Percentiles rank a stretch among this genome's conserved stretches.
phyloP scores from a whole-genome alignment of 108 stramenopile genomes.

The Nitzschia palea region DNA sequence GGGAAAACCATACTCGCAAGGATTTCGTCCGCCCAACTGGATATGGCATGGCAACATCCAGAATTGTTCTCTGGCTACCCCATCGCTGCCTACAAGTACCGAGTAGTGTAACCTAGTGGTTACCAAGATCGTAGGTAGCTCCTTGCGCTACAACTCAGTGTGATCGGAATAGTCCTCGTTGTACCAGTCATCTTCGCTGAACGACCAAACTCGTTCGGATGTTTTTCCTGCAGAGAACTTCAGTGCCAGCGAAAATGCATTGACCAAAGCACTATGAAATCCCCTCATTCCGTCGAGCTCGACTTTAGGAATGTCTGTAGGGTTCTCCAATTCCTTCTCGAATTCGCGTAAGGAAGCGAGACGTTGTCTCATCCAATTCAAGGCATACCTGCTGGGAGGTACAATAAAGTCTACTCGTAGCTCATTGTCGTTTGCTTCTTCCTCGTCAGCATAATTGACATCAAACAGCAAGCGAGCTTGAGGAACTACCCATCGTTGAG shows the following conservation, averaged over 20 bases:
- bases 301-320: neutral
- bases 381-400: neutral
- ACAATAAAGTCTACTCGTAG: conserved; percentile 1
- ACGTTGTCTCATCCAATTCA: neutral
- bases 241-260: neutral
- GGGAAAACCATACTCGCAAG: conserved; percentile 49
- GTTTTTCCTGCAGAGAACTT: neutral
- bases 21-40: conserved; percentile 62
- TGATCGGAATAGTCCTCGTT: no score
- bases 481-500: conserved; percentile 17
- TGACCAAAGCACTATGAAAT: neutral
- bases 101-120: no score
- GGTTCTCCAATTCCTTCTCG: neutral
- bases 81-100: no score
- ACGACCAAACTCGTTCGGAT: neutral
- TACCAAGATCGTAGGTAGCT: no score
- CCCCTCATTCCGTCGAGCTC: neutral
- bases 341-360: neutral
- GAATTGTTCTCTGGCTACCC: neutral
- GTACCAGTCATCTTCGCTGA: neutral
- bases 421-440: conserved; percentile 1
- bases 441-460: neutral
- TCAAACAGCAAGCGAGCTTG: conserved; percentile 1
- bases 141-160: no score
- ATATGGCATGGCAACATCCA: conserved; percentile 47